These are phyloP conservation scores for Chlamydomonas sphaeroides DNA, from an alignment of 139 green algal genomes.

Conservation along the genomic window DNA sequence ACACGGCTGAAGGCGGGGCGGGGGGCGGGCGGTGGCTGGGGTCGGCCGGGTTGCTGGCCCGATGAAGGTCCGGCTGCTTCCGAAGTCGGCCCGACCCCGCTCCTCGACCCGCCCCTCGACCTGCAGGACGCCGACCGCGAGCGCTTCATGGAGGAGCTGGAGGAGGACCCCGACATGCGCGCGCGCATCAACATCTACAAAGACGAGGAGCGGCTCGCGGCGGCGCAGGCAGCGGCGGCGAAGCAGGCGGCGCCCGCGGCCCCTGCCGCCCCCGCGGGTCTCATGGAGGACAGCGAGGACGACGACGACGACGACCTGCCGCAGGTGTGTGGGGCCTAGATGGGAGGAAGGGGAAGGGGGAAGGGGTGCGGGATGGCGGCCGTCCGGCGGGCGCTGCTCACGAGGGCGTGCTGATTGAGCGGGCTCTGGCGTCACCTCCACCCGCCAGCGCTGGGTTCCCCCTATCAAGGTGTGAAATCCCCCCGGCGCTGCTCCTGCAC, in stretches of 20 bases:
- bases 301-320: conserved; percentile 67
- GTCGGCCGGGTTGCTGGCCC: neutral
- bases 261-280: neutral
- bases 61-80: neutral
- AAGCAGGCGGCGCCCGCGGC: neutral
- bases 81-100: neutral
- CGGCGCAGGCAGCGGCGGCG: conserved; percentile 17
- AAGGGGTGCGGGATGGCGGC: too few species aligned
- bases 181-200: conserved; percentile 59
- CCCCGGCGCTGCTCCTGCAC: neutral
- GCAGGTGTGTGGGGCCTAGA: conserved; percentile 18
- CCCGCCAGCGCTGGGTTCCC: too few species aligned
- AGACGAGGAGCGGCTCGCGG: conserved; percentile 34
- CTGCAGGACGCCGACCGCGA: conserved; percentile 74
- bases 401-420: too few species aligned
- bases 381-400: too few species aligned
- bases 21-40: too few species aligned
- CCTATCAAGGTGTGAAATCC: neutral
- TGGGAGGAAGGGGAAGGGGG: neutral
- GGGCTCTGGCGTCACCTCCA: neutral
- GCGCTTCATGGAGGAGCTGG: conserved; percentile 82
- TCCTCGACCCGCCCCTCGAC: neutral
- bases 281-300: conserved; percentile 36
- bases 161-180: conserved; percentile 67
- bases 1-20: too few species aligned